Evolutionary conservation across 805 yeast genomes (phyloP).

Genomic region (Pichia paraexigua): DNA sequence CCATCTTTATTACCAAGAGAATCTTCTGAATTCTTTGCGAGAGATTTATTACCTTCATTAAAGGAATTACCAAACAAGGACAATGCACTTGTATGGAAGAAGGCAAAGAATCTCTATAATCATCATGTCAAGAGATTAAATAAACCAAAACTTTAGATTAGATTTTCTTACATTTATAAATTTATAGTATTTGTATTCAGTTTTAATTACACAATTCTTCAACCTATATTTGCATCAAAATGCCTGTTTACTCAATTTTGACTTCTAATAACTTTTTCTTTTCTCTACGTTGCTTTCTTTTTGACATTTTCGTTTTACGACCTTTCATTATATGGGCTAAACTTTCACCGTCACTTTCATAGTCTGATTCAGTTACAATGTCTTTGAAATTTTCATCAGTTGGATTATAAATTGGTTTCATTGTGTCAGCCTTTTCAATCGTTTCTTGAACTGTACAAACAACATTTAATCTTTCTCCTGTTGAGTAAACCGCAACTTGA

Average conservation of each 20-base stretch:
- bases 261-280: constrained; percentile 40
- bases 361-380: constrained; percentile 54
- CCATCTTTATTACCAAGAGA: constrained; percentile 96
- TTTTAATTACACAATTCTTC: not conserved
- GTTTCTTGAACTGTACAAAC: constrained; percentile 67
- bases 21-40: constrained; percentile 85
- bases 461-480: constrained; percentile 89
- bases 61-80: constrained; percentile 76
- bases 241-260: constrained; percentile 43
- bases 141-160: constrained; percentile 32
- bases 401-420: constrained; percentile 44
- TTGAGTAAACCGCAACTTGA: constrained; percentile 82
- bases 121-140: constrained; percentile 73
- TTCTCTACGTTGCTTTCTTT: constrained; percentile 35
- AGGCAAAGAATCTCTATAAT: constrained; percentile 76
- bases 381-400: constrained; percentile 29
- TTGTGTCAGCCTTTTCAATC: constrained; percentile 63
- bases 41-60: constrained; percentile 83
- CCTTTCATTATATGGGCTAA: constrained; percentile 50
- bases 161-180: not conserved
- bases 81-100: constrained; percentile 83
- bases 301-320: constrained; percentile 31
- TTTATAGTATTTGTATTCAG: not conserved
- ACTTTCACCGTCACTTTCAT: constrained; percentile 69
- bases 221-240: too few relatives aligned